Evolutionary conservation across 2,329 filamentous ascomycete species (phyloP).

Genomic region (Aureobasidium sp.): DNA sequence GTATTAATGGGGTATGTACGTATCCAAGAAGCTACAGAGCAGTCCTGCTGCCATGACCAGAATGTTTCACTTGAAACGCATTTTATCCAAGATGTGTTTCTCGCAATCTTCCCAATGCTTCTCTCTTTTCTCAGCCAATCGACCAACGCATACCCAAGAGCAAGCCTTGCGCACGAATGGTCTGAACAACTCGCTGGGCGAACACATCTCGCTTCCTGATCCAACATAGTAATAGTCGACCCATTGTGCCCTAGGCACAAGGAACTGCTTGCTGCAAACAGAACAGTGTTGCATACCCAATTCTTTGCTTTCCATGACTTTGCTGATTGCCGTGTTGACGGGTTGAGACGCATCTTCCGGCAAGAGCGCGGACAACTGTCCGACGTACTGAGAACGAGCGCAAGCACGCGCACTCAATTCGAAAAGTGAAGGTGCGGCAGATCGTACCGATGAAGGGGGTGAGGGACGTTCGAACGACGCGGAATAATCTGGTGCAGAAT

Average conservation of each 20-base stretch:
- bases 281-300: constrained; percentile 27
- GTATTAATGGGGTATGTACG: background rate
- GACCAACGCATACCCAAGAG: constrained; percentile 25
- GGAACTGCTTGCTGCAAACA: constrained; percentile 25
- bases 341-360: constrained; percentile 18
- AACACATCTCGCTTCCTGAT: constrained; percentile 5
- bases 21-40: background rate
- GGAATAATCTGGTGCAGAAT: background rate
- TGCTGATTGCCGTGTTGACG: constrained; percentile 21
- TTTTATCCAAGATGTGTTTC: background rate
- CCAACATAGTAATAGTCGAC: constrained; percentile 29
- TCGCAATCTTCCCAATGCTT: constrained; percentile 1
- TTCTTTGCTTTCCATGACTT: constrained; percentile 17
- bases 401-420: constrained; percentile 27
- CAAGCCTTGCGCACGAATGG: constrained; percentile 29
- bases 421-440: constrained; percentile 28
- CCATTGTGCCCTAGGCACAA: constrained; percentile 30
- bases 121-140: background rate
- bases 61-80: background rate
- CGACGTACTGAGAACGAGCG: constrained; percentile 21
- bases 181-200: constrained; percentile 23
- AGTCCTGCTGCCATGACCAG: constrained; percentile 1
- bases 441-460: constrained; percentile 9
- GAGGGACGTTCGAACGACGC: constrained; percentile 2
- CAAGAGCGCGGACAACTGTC: constrained; percentile 22